These are phyloP conservation scores for Epichloe festucae DNA, from an alignment of 2,329 filamentous ascomycete species.

Conservation along the genomic window DNA sequence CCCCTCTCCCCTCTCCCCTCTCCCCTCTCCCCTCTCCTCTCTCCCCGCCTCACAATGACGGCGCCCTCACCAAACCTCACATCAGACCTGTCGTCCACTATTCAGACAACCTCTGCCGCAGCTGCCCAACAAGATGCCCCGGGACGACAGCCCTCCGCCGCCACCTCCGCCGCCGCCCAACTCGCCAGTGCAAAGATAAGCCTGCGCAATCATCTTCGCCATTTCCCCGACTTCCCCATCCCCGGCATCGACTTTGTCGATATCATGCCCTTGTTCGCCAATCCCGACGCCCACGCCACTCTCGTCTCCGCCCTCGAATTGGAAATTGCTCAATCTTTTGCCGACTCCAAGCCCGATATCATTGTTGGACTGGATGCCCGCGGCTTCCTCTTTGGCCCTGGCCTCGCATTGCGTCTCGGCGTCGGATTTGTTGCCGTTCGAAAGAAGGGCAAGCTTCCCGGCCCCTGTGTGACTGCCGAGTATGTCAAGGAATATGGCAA, in stretches of 20 bases:
- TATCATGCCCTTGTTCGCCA: constrained; percentile 89
- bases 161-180: constrained; percentile 49
- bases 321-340: constrained; percentile 55
- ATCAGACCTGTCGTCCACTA: constrained; percentile 10
- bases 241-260: constrained; percentile 94
- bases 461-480: constrained; percentile 68
- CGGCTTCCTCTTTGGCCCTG: constrained; percentile 90
- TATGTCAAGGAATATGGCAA: constrained; percentile 95
- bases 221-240: constrained; percentile 84
- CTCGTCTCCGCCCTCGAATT: constrained; percentile 79
- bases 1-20: constrained; percentile 3
- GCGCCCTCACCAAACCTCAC: constrained; percentile 13
- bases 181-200: constrained; percentile 56
- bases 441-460: constrained; percentile 92
- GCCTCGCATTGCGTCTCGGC: constrained; percentile 68
- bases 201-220: constrained; percentile 61
- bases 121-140: constrained; percentile 43
- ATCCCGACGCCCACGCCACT: constrained; percentile 57
- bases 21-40: constrained; percentile 7
- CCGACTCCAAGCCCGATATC: constrained; percentile 61
- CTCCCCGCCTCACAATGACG: constrained; percentile 22
- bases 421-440: constrained; percentile 85
- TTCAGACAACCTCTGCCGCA: constrained; percentile 15
- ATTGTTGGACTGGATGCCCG: constrained; percentile 88
- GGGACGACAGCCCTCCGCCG: constrained; percentile 49